These are phyloP conservation scores for Pseudonectria foliicola DNA, from an alignment of 2,329 filamentous ascomycete genomes.

Conservation along the genomic window DNA sequence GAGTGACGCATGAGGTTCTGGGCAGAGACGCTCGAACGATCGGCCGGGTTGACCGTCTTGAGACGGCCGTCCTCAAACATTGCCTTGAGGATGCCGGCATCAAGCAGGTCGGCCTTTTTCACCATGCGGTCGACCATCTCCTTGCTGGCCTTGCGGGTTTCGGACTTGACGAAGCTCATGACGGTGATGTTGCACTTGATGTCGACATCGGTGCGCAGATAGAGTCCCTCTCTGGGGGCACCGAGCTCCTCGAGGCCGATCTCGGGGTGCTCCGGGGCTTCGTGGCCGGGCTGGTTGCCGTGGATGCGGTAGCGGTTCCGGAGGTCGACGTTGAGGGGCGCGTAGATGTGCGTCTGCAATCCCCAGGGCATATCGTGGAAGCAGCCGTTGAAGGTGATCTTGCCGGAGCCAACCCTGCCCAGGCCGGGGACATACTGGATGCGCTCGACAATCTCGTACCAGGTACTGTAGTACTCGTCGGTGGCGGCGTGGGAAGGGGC, in stretches of 20 bases:
- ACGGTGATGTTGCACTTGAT: slow-evolving; percentile 62
- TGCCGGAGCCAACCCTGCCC: slow-evolving; percentile 56
- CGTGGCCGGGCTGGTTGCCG: slow-evolving; percentile 60
- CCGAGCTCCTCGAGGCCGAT: slow-evolving; percentile 53
- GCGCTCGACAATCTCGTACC: slow-evolving; percentile 66
- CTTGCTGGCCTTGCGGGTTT: slow-evolving; percentile 59
- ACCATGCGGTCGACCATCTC: slow-evolving; percentile 62
- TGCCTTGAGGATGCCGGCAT: slow-evolving; percentile 56
- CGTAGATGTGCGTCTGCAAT: slow-evolving; percentile 64
- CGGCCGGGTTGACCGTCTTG: slow-evolving; percentile 50
- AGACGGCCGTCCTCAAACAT: slow-evolving; percentile 61
- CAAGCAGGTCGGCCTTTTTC: slow-evolving; percentile 64
- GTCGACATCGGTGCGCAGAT: slow-evolving; percentile 63
- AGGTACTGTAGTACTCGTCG: slow-evolving; percentile 66
- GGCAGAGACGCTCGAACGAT: slow-evolving; percentile 31
- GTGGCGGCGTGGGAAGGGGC: slow-evolving; percentile 60
- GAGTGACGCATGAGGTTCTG: slow-evolving; percentile 33
- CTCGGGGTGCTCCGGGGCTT: slow-evolving; percentile 54
- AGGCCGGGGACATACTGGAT: slow-evolving; percentile 62
- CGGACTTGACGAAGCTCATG: slow-evolving; percentile 58
- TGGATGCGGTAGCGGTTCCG: slow-evolving; percentile 61
- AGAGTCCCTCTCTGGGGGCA: slow-evolving; percentile 57
- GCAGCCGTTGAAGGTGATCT: slow-evolving; percentile 62
- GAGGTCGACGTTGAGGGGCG: slow-evolving; percentile 59
- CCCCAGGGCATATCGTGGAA: slow-evolving; percentile 69